phyloP scores from a whole-genome alignment of 352 stramenopile genomes.

The Phytophthora sp. region DNA sequence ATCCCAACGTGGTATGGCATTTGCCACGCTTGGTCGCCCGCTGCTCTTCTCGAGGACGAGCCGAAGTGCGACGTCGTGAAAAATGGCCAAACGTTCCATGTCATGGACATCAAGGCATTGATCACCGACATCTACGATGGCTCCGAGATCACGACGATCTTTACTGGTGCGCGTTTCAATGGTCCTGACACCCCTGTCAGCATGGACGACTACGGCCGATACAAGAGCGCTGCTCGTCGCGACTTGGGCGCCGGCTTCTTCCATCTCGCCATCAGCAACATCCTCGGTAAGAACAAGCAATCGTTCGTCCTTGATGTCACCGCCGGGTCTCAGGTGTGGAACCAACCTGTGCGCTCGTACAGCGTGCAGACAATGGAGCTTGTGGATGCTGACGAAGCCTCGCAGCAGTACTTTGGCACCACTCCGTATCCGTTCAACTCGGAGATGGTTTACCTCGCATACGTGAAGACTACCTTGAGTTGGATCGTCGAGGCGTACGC shows the following conservation, averaged over 20 bases:
- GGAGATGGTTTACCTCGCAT: conserved; percentile 41
- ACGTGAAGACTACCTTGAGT: conserved; percentile 49
- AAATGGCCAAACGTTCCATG: conserved; percentile 51
- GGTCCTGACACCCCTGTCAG: conserved; percentile 22
- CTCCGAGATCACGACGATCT: conserved; percentile 32
- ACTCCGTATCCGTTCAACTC: conserved; percentile 56
- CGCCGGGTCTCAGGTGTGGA: conserved; percentile 50
- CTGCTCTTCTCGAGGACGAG: conserved; percentile 45
- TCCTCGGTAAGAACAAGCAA: conserved; percentile 47
- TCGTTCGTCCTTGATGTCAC: conserved; percentile 58
- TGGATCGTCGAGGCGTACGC: conserved; percentile 54
- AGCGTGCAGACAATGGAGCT: conserved; percentile 34
- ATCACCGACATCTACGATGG: conserved; percentile 51
- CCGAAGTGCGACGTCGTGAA: conserved; percentile 42
- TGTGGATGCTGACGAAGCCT: conserved; percentile 29
- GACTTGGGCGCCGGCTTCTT: conserved; percentile 60
- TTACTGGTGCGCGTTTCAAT: conserved; percentile 53
- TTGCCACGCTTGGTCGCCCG: conserved; percentile 51
- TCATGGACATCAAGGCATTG: conserved; percentile 55
- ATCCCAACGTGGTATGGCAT: conserved; percentile 54
- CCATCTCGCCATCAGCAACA: conserved; percentile 54
- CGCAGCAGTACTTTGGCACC: conserved; percentile 40
- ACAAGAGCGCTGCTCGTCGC: conserved; percentile 40
- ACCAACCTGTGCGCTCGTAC: conserved; percentile 62
- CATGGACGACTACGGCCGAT: conserved; percentile 53